A percentile compares a stretch with the other conserved stretches of the same genome.
Evolutionary conservation across 768 basidiomycete genomes (phyloP).

Genomic region (Tulasnella sp.): DNA sequence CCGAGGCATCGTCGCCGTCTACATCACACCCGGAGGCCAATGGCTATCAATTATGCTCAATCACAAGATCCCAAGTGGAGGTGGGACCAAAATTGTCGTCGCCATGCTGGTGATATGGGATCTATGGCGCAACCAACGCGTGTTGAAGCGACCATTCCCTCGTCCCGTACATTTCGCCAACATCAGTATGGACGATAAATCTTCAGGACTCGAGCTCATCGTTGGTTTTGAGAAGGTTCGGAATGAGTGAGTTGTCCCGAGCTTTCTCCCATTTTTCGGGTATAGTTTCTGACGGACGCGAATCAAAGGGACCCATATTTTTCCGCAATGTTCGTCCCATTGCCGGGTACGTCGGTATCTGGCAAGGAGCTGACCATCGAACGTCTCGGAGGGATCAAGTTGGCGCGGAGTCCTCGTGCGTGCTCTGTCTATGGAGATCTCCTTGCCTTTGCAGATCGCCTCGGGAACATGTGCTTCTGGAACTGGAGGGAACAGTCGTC

Average conservation of each 20-base stretch:
- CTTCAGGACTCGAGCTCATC: not conserved
- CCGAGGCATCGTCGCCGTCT: not conserved
- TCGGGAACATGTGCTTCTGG: conserved; percentile 10
- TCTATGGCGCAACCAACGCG: not conserved
- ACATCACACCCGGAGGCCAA: conserved; percentile 9
- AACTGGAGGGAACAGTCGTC: conserved; percentile 1
- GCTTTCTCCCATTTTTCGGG: not conserved
- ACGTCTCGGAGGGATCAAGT: conserved; percentile 3
- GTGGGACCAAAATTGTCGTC: not conserved
- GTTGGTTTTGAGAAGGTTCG: conserved; percentile 13
- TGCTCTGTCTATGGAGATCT: conserved; percentile 10
- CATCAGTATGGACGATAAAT: not conserved
- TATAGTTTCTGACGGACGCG: not conserved
- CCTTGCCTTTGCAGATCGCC: conserved; percentile 9
- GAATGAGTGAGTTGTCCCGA: not conserved
- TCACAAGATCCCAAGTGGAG: not conserved
- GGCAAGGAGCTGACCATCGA: not conserved
- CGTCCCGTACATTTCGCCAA: conserved; percentile 10
- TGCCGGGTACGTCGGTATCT: not conserved
- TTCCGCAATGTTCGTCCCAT: conserved; percentile 3
- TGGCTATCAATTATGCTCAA: conserved; percentile 8
- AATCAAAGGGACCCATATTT: conserved; percentile 5
- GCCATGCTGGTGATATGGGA: conserved; percentile 9
- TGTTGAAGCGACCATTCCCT: not conserved
- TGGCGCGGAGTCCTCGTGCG: conserved; percentile 8